Evolutionary conservation across 2,329 filamentous ascomycete species (phyloP).

Genomic region (Microthyrium microscopicum): DNA sequence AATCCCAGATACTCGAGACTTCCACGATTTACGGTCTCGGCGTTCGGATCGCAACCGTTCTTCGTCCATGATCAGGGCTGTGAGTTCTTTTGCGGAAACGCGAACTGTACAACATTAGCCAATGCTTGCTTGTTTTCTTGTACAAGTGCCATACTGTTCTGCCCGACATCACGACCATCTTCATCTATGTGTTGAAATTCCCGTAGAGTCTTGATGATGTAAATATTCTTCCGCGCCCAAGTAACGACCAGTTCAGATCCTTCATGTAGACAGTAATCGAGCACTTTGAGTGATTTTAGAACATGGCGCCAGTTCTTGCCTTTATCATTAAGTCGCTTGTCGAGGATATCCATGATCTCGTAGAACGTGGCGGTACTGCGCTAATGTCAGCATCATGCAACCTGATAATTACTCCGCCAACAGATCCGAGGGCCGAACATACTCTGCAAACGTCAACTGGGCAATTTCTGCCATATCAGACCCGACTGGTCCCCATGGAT

Average conservation of each 20-base stretch:
- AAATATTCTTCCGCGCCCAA: constrained; percentile 95
- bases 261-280: constrained; percentile 96
- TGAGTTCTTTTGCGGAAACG: constrained; percentile 89
- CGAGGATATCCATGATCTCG: constrained; percentile 99
- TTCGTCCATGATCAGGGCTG: constrained; percentile 79
- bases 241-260: constrained; percentile 93
- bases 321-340: constrained; percentile 96
- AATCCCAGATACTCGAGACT: constrained; percentile 83
- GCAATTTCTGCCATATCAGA: constrained; percentile 98
- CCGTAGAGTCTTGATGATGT: constrained; percentile 94
- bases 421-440: too few relatives aligned
- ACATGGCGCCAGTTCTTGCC: constrained; percentile 99
- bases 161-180: constrained; percentile 84
- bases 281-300: constrained; percentile 88
- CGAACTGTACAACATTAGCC: constrained; percentile 44
- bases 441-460: constrained; percentile 96
- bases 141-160: constrained; percentile 56
- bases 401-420: too few relatives aligned
- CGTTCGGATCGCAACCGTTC: constrained; percentile 81
- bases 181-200: constrained; percentile 97
- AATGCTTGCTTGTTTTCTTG: background rate
- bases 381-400: background rate
- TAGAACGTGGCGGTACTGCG: constrained; percentile 90
- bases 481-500: constrained; percentile 94
- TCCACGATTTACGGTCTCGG: constrained; percentile 86